Evolutionary conservation across 75 land plant species (phyloP).

Genomic region (Cunninghamia lanceolata): DNA sequence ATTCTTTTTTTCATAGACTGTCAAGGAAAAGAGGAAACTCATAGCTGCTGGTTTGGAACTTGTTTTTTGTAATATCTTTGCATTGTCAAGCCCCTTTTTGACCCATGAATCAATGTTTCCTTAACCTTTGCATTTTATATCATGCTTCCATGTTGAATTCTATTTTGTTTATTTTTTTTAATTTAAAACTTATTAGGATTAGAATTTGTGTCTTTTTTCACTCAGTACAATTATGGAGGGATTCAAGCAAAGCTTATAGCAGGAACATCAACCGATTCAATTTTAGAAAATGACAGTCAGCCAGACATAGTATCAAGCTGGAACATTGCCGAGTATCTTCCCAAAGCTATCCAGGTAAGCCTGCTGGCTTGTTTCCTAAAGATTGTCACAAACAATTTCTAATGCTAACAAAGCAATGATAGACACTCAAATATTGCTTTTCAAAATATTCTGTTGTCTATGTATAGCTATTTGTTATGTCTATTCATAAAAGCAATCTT

Average conservation of each 20-base stretch:
- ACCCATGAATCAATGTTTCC: not conserved
- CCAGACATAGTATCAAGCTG: slow-evolving; percentile 90
- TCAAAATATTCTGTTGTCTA: too few species aligned
- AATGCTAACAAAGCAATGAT: not conserved
- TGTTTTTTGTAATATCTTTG: not conserved
- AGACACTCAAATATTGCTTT: not conserved
- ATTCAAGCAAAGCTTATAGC: slow-evolving; percentile 54
- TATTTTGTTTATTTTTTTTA: not conserved
- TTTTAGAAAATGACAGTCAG: slow-evolving; percentile 31
- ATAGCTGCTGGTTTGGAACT: not conserved
- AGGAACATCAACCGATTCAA: slow-evolving; percentile 14
- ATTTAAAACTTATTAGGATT: not conserved
- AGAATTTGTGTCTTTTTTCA: not conserved
- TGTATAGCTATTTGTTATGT: not conserved
- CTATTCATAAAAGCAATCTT: not conserved
- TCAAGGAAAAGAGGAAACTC: not conserved
- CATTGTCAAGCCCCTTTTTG: not conserved
- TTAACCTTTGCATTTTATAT: not conserved
- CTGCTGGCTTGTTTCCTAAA: not conserved
- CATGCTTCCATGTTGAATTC: not conserved
- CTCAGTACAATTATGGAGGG: slow-evolving; percentile 94
- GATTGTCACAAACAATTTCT: not conserved
- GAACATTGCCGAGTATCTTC: slow-evolving; percentile 92
- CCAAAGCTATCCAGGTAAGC: slow-evolving; percentile 79
- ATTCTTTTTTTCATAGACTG: not conserved